Conservation (phyloP, 306 rosid species). For the Dicorynia guianensis region DNA sequence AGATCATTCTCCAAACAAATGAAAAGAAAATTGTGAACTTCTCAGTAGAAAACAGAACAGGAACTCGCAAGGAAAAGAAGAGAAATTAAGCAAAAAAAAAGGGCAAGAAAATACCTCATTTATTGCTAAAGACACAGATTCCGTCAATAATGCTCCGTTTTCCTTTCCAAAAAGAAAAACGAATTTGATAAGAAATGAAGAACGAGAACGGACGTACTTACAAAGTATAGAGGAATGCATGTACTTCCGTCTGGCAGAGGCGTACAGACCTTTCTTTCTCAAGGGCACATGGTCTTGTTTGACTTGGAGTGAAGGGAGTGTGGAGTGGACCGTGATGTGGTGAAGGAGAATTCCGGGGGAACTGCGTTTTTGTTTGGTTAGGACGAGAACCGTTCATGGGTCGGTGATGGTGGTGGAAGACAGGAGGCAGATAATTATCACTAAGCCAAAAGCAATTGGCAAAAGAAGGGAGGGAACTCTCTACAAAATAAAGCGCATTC, state of each 20-base stretch:
- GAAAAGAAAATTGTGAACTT: conserved; percentile 24
- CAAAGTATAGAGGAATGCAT: conserved; percentile 39
- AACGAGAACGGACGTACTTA: conserved; percentile 41
- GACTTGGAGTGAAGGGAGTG: not conserved
- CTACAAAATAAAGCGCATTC: conserved; percentile 81
- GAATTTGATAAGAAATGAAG: conserved; percentile 28
- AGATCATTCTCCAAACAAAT: conserved; percentile 11
- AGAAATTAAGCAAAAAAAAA: conserved; percentile 2
- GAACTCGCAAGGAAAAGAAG: conserved; percentile 21
- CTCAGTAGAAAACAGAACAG: conserved; percentile 21
- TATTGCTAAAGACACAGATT: conserved; percentile 12
- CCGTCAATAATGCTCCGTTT: conserved; percentile 23
- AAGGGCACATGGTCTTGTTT: conserved; percentile 17
- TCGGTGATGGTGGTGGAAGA: conserved; percentile 58
- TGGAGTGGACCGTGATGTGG: conserved; percentile 33
- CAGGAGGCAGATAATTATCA: conserved; percentile 64
- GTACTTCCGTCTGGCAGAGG: conserved; percentile 42
- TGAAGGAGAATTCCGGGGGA: conserved; percentile 42
- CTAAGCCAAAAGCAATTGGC: conserved; percentile 62
- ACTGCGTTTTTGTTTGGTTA: conserved; percentile 31
- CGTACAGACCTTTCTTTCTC: conserved; percentile 25
- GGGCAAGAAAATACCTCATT: not conserved
- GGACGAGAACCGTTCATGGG: conserved; percentile 30
- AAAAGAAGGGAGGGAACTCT: conserved; percentile 77
- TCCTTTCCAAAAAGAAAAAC: conserved; percentile 12